Base-by-base conservation (phyloP, 2,329 filamentous ascomycete genomes). In the Monosporascus cannonballus region DNA sequence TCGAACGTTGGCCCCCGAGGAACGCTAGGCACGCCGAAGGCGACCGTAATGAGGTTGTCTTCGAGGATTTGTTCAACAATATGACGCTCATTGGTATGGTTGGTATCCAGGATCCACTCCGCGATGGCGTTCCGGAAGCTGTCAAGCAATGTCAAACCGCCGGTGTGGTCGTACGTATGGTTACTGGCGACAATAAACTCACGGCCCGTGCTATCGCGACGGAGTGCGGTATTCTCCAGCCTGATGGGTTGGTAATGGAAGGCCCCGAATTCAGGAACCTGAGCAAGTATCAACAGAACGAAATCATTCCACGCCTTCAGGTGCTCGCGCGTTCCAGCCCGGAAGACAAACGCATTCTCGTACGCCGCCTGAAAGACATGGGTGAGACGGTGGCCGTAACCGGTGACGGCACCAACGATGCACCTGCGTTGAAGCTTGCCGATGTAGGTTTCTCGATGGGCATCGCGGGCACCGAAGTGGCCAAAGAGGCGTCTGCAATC, bases 371-470 rank as follows among this genome's bases (percentile, higher is more conserved):
- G 55, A 89, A 88, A 69, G 84, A 86, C 56, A 76, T 84, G 64
- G 84, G 84, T 46, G 87, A 93, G 67, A 90, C 85, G 17, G 89
- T 93, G 49, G 89, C 89, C 45, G 89, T 92, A 11, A 93, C 89
- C 30, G 89, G 89, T 59, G 89, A 93, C 63, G 89, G 89, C 51
- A 92, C 89, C 61, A 93, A 93, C 67, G 89, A 93, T 69, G 89
- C 87, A 4, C 88, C 88, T 25, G 89, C 89, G 48, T 77, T 93
- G 48, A 91, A 89, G 71, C 85, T 85, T 62, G 89, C 89, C 6
- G 88, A 93, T 64, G 86, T 93, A 48, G 89, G 89, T 25, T 92
- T 93, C 70, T 90, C 88, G 18, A 93, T 93, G 89, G 89, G 89
- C 59, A 89, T 92, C 50, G 80, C 88, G 15, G 89, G 89, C 56